phyloP scores from a whole-genome alignment of 805 yeast species.

The Candida suzukii region DNA sequence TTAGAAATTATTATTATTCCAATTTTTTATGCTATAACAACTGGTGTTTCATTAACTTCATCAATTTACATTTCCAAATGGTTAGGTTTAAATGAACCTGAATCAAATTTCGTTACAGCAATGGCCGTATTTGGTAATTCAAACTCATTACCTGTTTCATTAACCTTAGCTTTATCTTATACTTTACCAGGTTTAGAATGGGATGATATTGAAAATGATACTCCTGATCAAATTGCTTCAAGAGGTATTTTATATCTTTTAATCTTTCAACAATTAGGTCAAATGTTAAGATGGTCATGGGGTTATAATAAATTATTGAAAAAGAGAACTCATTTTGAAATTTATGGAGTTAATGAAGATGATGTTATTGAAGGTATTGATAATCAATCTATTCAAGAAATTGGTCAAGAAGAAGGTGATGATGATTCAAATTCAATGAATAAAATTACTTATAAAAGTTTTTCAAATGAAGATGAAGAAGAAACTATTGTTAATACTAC shows the following conservation, averaged over 20 bases:
- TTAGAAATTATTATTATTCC: slow-evolving; percentile 82
- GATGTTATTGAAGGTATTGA: background rate
- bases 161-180: slow-evolving; percentile 72
- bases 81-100: slow-evolving; percentile 59
- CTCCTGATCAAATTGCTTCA: slow-evolving; percentile 63
- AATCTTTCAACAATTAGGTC: slow-evolving; percentile 79
- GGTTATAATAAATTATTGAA: slow-evolving; percentile 67
- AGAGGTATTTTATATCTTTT: slow-evolving; percentile 70
- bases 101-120: slow-evolving; percentile 87
- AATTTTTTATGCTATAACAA: slow-evolving; percentile 72
- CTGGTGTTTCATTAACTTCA: slow-evolving; percentile 62
- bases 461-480: too few relatives aligned
- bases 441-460: too few relatives aligned
- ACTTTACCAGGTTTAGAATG: slow-evolving; percentile 70
- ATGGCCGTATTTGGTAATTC: slow-evolving; percentile 97
- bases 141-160: slow-evolving; percentile 88
- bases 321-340: slow-evolving; percentile 16
- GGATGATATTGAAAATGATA: slow-evolving; percentile 65
- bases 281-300: slow-evolving; percentile 81
- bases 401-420: too few relatives aligned
- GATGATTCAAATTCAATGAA: too few relatives aligned
- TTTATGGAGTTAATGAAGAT: background rate
- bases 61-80: slow-evolving; percentile 49
- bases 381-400: too few relatives aligned
- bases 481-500: background rate